Evolutionary conservation across 2,329 filamentous ascomycete genomes (phyloP).

Genomic region (Exutisphaerella laricina): DNA sequence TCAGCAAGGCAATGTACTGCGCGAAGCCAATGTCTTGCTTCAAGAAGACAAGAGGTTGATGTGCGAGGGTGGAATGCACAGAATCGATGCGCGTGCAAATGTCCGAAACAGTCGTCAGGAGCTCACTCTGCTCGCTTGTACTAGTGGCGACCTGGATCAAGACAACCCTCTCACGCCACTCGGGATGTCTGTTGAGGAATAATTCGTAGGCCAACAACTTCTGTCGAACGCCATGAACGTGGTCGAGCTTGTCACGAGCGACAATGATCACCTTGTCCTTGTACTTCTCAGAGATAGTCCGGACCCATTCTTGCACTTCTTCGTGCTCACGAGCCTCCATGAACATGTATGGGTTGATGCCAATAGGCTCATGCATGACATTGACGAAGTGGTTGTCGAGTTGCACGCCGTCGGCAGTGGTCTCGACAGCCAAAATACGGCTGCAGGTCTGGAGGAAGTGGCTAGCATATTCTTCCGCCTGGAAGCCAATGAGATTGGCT

Average conservation of each 20-base stretch:
- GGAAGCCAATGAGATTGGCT: conserved; percentile 87
- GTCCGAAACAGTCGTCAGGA: conserved; percentile 83
- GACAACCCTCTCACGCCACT: conserved; percentile 82
- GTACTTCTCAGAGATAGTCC: conserved; percentile 76
- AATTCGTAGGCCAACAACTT: conserved; percentile 89
- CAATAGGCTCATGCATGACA: conserved; percentile 78
- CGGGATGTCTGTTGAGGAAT: conserved; percentile 87
- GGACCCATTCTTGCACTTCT: conserved; percentile 72
- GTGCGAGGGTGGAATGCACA: conserved; percentile 80
- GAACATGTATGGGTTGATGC: conserved; percentile 78
- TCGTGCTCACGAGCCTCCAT: conserved; percentile 51
- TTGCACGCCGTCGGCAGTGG: conserved; percentile 79
- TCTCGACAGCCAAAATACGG: conserved; percentile 82
- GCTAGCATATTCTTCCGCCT: conserved; percentile 85
- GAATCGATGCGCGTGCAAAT: conserved; percentile 95
- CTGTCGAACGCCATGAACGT: conserved; percentile 84
- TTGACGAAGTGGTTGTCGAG: conserved; percentile 91
- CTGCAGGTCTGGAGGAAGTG: conserved; percentile 97
- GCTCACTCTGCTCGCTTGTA: conserved; percentile 77
- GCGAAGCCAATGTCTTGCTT: conserved; percentile 91
- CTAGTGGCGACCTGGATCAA: conserved; percentile 92
- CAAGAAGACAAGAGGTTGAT: conserved; percentile 87
- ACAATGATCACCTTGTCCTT: conserved; percentile 86
- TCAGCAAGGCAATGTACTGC: conserved; percentile 87
- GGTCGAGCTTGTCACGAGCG: conserved; percentile 87